These are phyloP conservation scores for Boletellus ananas DNA, from an alignment of 768 basidiomycete genomes.

Conservation along the genomic window DNA sequence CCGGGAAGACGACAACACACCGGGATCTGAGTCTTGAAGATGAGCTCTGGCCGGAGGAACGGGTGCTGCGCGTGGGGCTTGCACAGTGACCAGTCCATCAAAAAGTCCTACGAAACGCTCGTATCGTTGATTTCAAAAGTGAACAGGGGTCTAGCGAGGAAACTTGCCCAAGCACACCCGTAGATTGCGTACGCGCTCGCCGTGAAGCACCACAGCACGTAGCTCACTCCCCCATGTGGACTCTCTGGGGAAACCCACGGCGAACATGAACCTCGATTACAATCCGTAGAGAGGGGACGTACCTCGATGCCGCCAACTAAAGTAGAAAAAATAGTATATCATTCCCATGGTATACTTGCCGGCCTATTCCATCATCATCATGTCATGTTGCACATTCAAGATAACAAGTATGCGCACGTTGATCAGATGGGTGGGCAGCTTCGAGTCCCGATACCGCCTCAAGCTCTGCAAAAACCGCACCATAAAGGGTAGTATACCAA, in stretches of 20 bases:
- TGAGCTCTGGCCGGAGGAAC: conserved; percentile 67
- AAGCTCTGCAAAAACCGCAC: conserved; percentile 83
- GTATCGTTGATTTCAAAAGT: neutral
- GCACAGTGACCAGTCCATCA: conserved; percentile 94
- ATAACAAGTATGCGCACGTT: conserved; percentile 51
- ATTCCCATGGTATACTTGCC: conserved; percentile 80
- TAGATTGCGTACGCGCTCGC: conserved; percentile 65
- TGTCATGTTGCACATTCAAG: neutral
- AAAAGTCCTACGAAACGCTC: conserved; percentile 56
- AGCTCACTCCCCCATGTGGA: conserved; percentile 41
- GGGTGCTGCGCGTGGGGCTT: conserved; percentile 50
- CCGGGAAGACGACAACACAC: conserved; percentile 34
- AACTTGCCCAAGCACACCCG: conserved; percentile 70
- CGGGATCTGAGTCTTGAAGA: conserved; percentile 62
- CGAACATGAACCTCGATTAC: neutral
- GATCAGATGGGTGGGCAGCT: conserved; percentile 70
- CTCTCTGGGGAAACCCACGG: conserved; percentile 17
- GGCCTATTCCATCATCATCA: conserved; percentile 43
- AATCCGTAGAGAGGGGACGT: neutral
- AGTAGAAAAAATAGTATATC: conserved; percentile 56
- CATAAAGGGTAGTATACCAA: conserved; percentile 62
- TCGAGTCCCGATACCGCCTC: conserved; percentile 80
- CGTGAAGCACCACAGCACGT: conserved; percentile 68
- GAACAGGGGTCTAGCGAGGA: too few species aligned
- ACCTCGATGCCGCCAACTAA: conserved; percentile 71